Evolutionary conservation across 345 rosid species (phyloP), one percentile per base, ranked within the genome.

Genomic region (Noccaea caerulescens): DNA sequence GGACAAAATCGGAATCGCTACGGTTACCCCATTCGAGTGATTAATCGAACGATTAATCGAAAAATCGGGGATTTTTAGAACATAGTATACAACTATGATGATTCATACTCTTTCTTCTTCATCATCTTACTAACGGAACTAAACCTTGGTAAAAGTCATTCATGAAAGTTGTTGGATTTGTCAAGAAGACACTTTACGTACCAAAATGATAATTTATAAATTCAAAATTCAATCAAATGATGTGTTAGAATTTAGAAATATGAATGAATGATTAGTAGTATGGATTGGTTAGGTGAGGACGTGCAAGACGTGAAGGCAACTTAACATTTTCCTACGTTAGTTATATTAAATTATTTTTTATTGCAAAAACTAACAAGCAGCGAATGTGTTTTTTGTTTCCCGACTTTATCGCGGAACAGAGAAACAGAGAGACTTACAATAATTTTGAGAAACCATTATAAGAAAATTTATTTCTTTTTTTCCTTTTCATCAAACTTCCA

Each of bases 261-360:
- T 58, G 57, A 27, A 58, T 57, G 45, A 53, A 66, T 58, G 52
- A 66, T 66, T 66, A 49, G 7, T 47, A 39, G 47, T 52, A 14
- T 68, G 78, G 57, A 53, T 7, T 68, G 78, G 57, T 60, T 7
- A 5, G 37, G 42, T 44, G 78, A 68, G 74, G 69, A 73, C 78
- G 82, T 84, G 85, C 77, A 76, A 68, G 79, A 81, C 86, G 83
- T 82, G 87, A 68, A 72, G 75, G 72, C 87, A 79, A 68, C 23
- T 61, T 36, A 27, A 68, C 68, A 60, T 75, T 61, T 61, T 61
- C 38, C 51, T 60, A 76, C 18, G 62, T 64, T 46, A 33, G 44
- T 79, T 68, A 66, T 73, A 73, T 58, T 47, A 27, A 23, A 38
- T 32, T 41, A 16, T 10, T 10, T 66, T 49, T 13, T 11, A 20